Base-by-base conservation (phyloP, 495 filamentous ascomycete genomes). In the Daldinia decipiens region DNA sequence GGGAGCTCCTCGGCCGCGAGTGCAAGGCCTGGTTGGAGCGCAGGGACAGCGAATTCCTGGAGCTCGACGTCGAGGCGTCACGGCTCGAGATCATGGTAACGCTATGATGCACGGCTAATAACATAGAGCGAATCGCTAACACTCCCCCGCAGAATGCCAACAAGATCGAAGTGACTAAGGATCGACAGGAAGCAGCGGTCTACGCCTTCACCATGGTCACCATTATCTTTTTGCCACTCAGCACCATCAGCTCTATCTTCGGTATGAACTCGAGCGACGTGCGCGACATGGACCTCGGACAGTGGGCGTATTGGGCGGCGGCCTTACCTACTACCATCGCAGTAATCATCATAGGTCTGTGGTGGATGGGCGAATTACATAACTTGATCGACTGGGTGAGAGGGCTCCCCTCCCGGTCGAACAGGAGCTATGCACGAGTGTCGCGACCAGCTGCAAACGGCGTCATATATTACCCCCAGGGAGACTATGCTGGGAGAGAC, bases 191-290 rank as follows among this genome's bases (percentile, higher is more conserved):
- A 45, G 78, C 81, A 19, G 79, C 82, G 13, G 79, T 87, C 34
- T 86, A 85, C 68, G 84, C 45, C 17, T 89, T 90, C 72, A 90
- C 87, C n/a, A 86, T 88, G 32, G 87, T 89, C 74, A 89, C 86
- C 43, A 86, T 90, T 61, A 85, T 90, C 32, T 89, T 89, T 74
- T 79, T 90, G 32, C 88, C 88, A n/a, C 77, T 89, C 1, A 85
- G 83, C 21, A 89, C 89, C 75, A 89, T 89, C 73, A 89, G 87
- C 5, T 86, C 85, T 4, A 73, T 90, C 5, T 89, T 89, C 65
- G 88, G 88, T 15, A 87, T 90, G 77, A 89, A 90, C 57, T 81
- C 84, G 17, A 74, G 66, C 59, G 85, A 86, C 68, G 71, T 87
- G 5, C 80, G 84, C 12, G 79, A 85, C 68, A 86, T 84, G 83